Evolutionary conservation across 2,329 filamentous ascomycete species (phyloP).

Genomic region (Fusarium heterosporum): DNA sequence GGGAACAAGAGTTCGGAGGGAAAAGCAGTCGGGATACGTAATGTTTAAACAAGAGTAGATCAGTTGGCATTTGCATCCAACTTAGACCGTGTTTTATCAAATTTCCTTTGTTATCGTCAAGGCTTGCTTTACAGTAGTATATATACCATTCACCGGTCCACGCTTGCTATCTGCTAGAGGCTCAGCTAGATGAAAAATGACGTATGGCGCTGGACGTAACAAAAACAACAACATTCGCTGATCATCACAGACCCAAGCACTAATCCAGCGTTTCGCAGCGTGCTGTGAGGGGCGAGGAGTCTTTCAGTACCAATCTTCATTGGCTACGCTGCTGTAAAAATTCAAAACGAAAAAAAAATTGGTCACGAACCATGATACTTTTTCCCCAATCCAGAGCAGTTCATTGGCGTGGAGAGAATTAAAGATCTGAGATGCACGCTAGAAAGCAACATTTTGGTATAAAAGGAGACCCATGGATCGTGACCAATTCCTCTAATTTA

Average conservation of each 20-base stretch:
- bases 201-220: background rate
- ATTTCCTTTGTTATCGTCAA: background rate
- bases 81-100: background rate
- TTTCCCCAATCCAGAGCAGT: no score
- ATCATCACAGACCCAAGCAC: conserved; percentile 38
- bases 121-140: background rate
- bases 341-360: no score
- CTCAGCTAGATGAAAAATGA: no score
- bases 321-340: no score
- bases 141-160: background rate
- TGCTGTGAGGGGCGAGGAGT: conserved; percentile 28
- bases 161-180: background rate
- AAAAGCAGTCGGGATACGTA: conserved; percentile 14
- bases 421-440: no score
- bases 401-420: no score
- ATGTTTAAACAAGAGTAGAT: conserved; percentile 21
- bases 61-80: conserved; percentile 1
- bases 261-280: conserved; percentile 39
- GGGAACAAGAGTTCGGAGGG: conserved; percentile 3
- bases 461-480: no score
- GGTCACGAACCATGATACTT: no score
- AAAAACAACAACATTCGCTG: conserved; percentile 38
- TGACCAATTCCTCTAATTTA: no score
- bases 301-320: no score
- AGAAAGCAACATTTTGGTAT: no score